Conservation (phyloP, 2,329 filamentous ascomycete genomes). For the Simplicillium aogashimaense region DNA sequence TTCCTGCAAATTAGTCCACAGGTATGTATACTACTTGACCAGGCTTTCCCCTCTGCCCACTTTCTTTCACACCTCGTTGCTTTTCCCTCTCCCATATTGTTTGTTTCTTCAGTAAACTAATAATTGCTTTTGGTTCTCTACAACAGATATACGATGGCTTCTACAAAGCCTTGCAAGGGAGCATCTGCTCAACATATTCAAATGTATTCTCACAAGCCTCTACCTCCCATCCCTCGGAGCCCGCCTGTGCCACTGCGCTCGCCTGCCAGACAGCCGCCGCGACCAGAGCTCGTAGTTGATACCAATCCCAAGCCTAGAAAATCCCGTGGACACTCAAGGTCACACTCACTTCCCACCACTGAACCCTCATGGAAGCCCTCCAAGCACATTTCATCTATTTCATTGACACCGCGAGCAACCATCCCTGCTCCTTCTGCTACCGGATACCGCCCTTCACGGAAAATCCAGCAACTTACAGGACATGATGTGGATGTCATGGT, state of each 20-base stretch:
- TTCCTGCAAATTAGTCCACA: no score
- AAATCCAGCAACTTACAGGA: constrained; percentile 31
- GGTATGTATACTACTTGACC: no score
- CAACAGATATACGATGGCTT: no score
- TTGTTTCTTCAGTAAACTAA: no score
- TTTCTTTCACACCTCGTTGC: not conserved
- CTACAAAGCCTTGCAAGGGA: not conserved
- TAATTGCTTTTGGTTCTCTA: no score
- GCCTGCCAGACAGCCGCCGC: not conserved
- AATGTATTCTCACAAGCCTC: not conserved
- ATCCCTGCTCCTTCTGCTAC: constrained; percentile 5
- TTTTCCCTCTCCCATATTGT: constrained; percentile 1
- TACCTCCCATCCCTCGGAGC: not conserved
- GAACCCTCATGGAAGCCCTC: not conserved
- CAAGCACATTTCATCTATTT: not conserved
- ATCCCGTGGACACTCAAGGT: not conserved
- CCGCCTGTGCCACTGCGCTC: no score
- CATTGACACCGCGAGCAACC: not conserved
- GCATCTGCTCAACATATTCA: not conserved
- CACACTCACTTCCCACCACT: not conserved
- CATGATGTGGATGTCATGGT: constrained; percentile 20
- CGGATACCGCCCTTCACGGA: constrained; percentile 21
- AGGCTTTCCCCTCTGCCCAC: not conserved
- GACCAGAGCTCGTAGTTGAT: not conserved
- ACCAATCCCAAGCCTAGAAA: not conserved